These are phyloP conservation scores for Phytophthora meadii DNA, from an alignment of 352 stramenopile genomes.

Conservation along the genomic window DNA sequence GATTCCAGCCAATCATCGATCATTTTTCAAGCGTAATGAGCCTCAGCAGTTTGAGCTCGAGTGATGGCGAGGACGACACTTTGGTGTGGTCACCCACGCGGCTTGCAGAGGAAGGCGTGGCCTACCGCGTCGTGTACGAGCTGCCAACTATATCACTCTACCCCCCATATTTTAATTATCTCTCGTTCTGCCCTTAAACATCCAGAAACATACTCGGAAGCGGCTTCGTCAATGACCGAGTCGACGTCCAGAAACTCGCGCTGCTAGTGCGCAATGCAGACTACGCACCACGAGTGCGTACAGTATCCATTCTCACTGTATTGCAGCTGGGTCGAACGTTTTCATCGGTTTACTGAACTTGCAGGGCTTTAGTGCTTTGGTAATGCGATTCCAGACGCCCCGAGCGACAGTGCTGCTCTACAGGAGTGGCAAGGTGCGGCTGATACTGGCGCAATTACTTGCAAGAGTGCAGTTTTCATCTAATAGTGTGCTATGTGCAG, in stretches of 20 bases:
- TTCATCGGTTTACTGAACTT: neutral
- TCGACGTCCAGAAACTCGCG: constrained; percentile 73
- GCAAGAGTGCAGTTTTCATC: neutral
- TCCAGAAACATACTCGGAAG: constrained; percentile 71
- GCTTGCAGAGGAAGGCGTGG: constrained; percentile 58
- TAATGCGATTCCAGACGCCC: constrained; percentile 69
- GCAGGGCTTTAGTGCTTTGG: constrained; percentile 69
- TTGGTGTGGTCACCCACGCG: constrained; percentile 48
- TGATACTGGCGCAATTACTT: neutral
- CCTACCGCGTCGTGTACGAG: constrained; percentile 67
- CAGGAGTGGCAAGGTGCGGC: constrained; percentile 64
- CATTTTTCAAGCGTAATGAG: constrained; percentile 28
- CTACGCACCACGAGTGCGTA: constrained; percentile 63
- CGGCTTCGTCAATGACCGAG: constrained; percentile 51
- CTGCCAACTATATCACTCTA: neutral
- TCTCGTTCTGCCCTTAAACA: neutral
- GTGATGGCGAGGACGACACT: constrained; percentile 24
- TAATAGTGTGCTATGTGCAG: constrained; percentile 28
- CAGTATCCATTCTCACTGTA: neutral
- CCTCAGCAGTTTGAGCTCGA: constrained; percentile 35
- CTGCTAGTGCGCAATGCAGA: constrained; percentile 76
- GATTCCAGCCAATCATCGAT: constrained; percentile 22
- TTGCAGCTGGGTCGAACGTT: neutral
- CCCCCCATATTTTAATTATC: neutral
- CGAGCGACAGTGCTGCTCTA: constrained; percentile 69